Evolutionary conservation across 495 filamentous ascomycete genomes (phyloP).

Genomic region (Xylaria flabelliformis): DNA sequence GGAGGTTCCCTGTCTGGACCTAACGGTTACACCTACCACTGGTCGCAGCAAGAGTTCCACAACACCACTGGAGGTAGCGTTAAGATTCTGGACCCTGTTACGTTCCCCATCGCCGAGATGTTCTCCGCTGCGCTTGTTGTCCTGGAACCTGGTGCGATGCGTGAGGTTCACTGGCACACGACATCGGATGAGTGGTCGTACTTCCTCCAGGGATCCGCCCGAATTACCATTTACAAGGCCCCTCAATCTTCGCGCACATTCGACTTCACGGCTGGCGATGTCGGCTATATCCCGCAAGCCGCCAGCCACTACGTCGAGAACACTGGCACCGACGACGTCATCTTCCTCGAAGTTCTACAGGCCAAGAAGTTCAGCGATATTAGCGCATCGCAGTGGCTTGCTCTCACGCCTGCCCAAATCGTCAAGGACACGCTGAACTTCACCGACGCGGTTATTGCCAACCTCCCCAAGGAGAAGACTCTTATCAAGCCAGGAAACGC

Average conservation of each 20-base stretch:
- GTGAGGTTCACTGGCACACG: slow-evolving; percentile 84
- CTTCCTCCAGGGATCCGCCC: slow-evolving; percentile 70
- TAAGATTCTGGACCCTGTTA: slow-evolving; percentile 69
- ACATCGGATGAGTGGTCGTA: slow-evolving; percentile 78
- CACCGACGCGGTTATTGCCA: slow-evolving; percentile 58
- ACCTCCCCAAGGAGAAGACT: slow-evolving; percentile 67
- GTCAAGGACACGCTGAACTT: slow-evolving; percentile 67
- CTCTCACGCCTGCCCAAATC: slow-evolving; percentile 67
- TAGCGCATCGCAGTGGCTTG: slow-evolving; percentile 70
- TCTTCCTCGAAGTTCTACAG: slow-evolving; percentile 75
- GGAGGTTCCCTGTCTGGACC: slow-evolving; percentile 61
- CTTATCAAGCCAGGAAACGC: slow-evolving; percentile 59
- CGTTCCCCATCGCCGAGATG: slow-evolving; percentile 64
- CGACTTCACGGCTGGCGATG: slow-evolving; percentile 76
- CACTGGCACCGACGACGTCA: slow-evolving; percentile 68
- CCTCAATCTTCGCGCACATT: slow-evolving; percentile 68
- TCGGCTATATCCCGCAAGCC: slow-evolving; percentile 70
- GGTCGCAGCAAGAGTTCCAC: slow-evolving; percentile 65
- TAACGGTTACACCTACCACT: slow-evolving; percentile 69
- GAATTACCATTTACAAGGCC: slow-evolving; percentile 70
- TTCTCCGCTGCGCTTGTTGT: slow-evolving; percentile 70
- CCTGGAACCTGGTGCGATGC: slow-evolving; percentile 73
- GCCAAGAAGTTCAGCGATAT: slow-evolving; percentile 69
- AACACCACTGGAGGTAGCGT: slow-evolving; percentile 67
- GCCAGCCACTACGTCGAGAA: slow-evolving; percentile 79